Conservation (phyloP, 2,329 filamentous ascomycete genomes). For the Aquanectria penicillioides region DNA sequence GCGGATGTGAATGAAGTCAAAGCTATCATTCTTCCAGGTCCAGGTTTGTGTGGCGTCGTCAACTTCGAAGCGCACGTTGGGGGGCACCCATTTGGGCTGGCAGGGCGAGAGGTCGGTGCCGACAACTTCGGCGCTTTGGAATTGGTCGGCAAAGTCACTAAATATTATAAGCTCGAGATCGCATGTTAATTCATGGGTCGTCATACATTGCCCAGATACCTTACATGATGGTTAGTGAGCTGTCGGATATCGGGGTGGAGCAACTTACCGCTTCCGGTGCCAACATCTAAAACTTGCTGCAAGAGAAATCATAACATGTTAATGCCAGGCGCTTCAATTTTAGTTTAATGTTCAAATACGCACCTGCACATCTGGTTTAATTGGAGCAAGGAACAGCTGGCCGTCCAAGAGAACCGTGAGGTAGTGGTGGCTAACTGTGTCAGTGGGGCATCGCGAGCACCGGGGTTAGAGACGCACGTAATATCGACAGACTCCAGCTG, state of each 20-base stretch:
- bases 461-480: slow-evolving; percentile 18
- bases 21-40: slow-evolving; percentile 30
- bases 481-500: slow-evolving; percentile 39
- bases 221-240: background rate
- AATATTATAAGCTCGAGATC: background rate
- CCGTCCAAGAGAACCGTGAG: slow-evolving; percentile 30
- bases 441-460: background rate
- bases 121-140: slow-evolving; percentile 30
- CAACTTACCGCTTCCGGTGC: slow-evolving; percentile 30
- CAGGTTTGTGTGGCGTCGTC: slow-evolving; percentile 33
- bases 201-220: slow-evolving; percentile 40
- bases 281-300: slow-evolving; percentile 37
- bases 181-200: fast-evolving
- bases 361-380: slow-evolving; percentile 31
- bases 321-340: background rate
- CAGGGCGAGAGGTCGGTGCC: slow-evolving; percentile 36
- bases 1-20: slow-evolving; percentile 36
- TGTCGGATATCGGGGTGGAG: background rate
- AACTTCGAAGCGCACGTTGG: slow-evolving; percentile 36
- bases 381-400: slow-evolving; percentile 32
- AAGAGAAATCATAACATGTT: background rate
- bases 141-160: slow-evolving; percentile 36
- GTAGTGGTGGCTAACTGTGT: slow-evolving; percentile 33
- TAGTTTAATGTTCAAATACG: background rate
- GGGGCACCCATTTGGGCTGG: slow-evolving; percentile 34